phyloP scores from a whole-genome alignment of 2,329 filamentous ascomycete species.

The Ceratocystis colombiana region DNA sequence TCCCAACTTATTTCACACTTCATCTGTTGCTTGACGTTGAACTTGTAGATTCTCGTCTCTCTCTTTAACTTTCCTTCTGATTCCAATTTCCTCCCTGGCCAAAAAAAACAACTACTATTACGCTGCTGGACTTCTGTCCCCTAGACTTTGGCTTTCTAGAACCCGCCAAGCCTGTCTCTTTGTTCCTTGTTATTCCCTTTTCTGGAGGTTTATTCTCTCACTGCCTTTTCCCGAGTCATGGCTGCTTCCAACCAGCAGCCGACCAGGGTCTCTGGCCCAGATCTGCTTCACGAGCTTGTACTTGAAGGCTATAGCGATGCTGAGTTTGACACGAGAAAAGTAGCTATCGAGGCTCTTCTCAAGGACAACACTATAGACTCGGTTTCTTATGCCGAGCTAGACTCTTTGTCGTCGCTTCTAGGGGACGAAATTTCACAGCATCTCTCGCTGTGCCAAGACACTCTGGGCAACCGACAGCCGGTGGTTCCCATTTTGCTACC shows the following conservation, averaged over 20 bases:
- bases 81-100: neutral
- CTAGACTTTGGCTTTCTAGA: neutral
- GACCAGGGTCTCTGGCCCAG: constrained; percentile 36
- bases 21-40: neutral
- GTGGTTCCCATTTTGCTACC: constrained; percentile 68
- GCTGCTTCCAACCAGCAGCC: constrained; percentile 37
- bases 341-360: neutral
- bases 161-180: neutral
- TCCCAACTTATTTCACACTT: too few species aligned
- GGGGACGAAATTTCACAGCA: neutral
- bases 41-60: too few species aligned
- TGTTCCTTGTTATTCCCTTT: neutral
- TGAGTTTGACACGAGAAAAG: neutral
- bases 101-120: too few species aligned
- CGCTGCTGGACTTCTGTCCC: too few species aligned
- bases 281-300: constrained; percentile 51
- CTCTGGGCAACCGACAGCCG: neutral
- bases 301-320: neutral
- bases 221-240: neutral
- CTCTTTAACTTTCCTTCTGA: neutral
- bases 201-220: neutral
- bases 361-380: neutral
- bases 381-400: constrained; percentile 5
- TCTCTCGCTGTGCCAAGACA: neutral
- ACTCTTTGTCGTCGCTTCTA: neutral